phyloP scores from a whole-genome alignment of 176 grass and related monocot species.

The Bonia amplexicaulis region DNA sequence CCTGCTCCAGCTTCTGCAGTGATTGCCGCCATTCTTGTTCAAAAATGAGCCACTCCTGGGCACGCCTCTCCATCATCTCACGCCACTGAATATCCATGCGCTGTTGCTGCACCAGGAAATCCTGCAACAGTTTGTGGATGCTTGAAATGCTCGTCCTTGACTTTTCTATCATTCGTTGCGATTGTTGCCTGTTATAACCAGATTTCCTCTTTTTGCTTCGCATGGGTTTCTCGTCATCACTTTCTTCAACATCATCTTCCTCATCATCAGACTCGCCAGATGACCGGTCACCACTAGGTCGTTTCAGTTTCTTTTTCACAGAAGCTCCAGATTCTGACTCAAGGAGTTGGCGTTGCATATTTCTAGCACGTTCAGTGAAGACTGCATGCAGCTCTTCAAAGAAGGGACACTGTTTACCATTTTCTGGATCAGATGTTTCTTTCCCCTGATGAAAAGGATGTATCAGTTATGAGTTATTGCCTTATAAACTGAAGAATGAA shows the following conservation, averaged over 20 bases:
- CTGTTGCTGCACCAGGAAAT: constrained; percentile 78
- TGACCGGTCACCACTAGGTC: constrained; percentile 17
- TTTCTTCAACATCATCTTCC: constrained; percentile 40
- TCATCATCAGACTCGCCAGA: constrained; percentile 35
- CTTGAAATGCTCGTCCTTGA: constrained; percentile 24
- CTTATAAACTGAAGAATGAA: constrained; percentile 23
- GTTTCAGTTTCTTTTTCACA: constrained; percentile 63
- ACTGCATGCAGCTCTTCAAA: constrained; percentile 85
- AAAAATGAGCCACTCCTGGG: constrained; percentile 53
- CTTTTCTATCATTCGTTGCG: constrained; percentile 18
- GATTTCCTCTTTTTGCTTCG: constrained; percentile 47
- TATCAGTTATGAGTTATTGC: not conserved
- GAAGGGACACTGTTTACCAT: constrained; percentile 73
- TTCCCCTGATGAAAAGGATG: constrained; percentile 60
- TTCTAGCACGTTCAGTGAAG: constrained; percentile 75
- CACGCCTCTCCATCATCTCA: constrained; percentile 60
- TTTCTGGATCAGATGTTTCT: constrained; percentile 90
- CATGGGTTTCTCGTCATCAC: constrained; percentile 46
- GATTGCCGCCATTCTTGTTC: constrained; percentile 78
- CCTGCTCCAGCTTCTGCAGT: constrained; percentile 83
- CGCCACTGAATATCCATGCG: constrained; percentile 62
- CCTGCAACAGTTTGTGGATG: constrained; percentile 66
- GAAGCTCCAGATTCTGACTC: constrained; percentile 66
- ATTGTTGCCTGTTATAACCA: constrained; percentile 32
- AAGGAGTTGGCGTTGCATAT: constrained; percentile 84